Evolutionary conservation across 2,329 filamentous ascomycete species (phyloP), one percentile per base, ranked within the genome.

Genomic region (Fusarium virguliforme): DNA sequence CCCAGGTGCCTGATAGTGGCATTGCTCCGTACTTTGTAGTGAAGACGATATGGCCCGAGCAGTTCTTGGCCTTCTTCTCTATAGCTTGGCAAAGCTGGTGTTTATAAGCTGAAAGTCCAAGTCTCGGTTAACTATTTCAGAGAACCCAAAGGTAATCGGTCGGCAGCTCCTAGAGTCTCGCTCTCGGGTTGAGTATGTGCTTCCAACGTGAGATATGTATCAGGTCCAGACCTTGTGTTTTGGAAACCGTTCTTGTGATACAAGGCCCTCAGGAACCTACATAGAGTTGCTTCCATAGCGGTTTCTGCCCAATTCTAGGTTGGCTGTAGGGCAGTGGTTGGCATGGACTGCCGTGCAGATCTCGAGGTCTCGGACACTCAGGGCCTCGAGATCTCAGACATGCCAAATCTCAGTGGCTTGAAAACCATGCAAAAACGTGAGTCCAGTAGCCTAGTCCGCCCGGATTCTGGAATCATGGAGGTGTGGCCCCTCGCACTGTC

Each of bases 361-460:
- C 22, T 38, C n/a, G 26, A 62, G 43, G 26, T 50, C 54, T 41
- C 28, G 22, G 15, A 37, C 59, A 55, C 34, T 22, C 40, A 34
- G 35, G 15, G 37, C 8, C 10, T 48, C 10, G n/a, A 41, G 37
- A 37, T 60, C 61, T 13, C 12, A 54, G 46, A n/a, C 46, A 40
- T 41, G 24, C 10, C 32, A 55, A 35, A 53, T 34, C n/a, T 38
- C 7, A 51, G 12, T 62, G 37, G 43, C 34, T 34, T 18, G 8
- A 26, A 41, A n/a, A n/a, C 30, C 41, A 43, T 38, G 40, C 38
- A n/a, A 46, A 59, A 56, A 60, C 58, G 58, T 61, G 58, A 26
- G 34, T 13, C 22, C 32, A 55, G 30, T 18, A 32, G 13, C 34
- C 50, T 12, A 22, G 22, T 18, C 32, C 40, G 37, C 15, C 38